Conservation (phyloP, 2,329 filamentous ascomycete species). For the Ilyonectria sp. region DNA sequence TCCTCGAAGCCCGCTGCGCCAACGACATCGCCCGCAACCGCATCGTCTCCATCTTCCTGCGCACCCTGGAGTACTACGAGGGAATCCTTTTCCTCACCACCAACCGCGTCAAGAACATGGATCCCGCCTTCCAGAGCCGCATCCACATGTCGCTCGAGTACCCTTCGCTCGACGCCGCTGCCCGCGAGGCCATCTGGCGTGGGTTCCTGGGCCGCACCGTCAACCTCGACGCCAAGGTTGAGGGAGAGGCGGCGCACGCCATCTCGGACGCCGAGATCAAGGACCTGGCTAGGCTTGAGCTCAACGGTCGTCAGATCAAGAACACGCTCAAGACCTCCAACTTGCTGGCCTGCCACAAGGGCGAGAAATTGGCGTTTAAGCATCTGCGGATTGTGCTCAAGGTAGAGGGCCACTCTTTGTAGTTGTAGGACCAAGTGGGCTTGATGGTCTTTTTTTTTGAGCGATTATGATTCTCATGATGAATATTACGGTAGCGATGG, state of each 20-base stretch:
- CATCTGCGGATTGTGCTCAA: slow-evolving; percentile 52
- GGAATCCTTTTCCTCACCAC: slow-evolving; percentile 66
- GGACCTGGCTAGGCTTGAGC: slow-evolving; percentile 56
- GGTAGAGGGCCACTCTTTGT: slow-evolving; percentile 49
- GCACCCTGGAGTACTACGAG: slow-evolving; percentile 64
- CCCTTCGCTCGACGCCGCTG: slow-evolving; percentile 55
- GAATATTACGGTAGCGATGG: background rate
- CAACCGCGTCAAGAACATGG: slow-evolving; percentile 62
- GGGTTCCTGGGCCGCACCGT: slow-evolving; percentile 56
- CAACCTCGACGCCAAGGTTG: slow-evolving; percentile 31
- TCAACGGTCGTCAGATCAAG: slow-evolving; percentile 68
- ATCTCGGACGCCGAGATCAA: slow-evolving; percentile 50
- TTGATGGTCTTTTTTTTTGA: background rate
- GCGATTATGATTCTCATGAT: background rate
- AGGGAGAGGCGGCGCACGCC: slow-evolving; percentile 50
- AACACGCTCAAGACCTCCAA: slow-evolving; percentile 60
- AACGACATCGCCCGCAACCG: slow-evolving; percentile 54
- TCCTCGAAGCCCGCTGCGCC: slow-evolving; percentile 56
- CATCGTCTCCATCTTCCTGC: slow-evolving; percentile 57
- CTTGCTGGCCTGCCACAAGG: slow-evolving; percentile 51
- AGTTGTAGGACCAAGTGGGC: background rate
- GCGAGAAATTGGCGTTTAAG: slow-evolving; percentile 47
- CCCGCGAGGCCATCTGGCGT: slow-evolving; percentile 57
- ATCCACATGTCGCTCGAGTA: slow-evolving; percentile 66
- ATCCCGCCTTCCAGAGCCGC: slow-evolving; percentile 63